Evolutionary conservation across 2,329 filamentous ascomycete genomes (phyloP), one percentile per base, ranked within the genome.

Genomic region (Neocatenulostroma microsporum): DNA sequence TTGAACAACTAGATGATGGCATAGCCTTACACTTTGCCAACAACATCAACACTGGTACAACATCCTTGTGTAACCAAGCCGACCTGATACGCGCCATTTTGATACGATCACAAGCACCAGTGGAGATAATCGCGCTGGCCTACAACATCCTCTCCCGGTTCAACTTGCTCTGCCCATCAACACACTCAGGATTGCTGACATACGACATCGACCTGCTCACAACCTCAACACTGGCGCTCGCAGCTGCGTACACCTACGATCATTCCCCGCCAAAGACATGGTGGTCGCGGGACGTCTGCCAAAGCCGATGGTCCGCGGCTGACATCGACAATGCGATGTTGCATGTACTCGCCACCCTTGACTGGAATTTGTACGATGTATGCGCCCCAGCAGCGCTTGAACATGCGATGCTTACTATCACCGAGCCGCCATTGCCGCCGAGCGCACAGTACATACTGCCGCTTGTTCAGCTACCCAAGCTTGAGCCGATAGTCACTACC

Each of bases 111-210:
- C 41, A 44, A 5, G 34, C 56, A 7, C 53, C 53, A 4, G 36
- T 50, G n/a, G 51, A 54, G 30, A 42, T 54, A 12, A 30, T 58
- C 25, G 56, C 50, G 1, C 11, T 56, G 11, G 44, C 55, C 2
- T 49, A 51, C 45, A 56, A 54, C 45, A 53, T 57, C 21, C 35
- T 57, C 24, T 38, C 41, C 30, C 23, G 5, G 9, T 36, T 27
- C 19, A 6, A 24, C 25, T 3, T 28, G 8, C 15, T 15, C n/a
- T n/a, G n/a, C n/a, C n/a, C n/a, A n/a, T n/a, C n/a, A 18, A 14
- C 24, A 17, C 24, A 12, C 18, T 8, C n/a, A 15, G 9, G n/a
- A 4, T 21, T 5, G 13, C 5, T 13, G 14, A 17, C 11, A 13
- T 40, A 3, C 40, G 47, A 10, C n/a, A 41, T 47, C 21, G 50